Evolutionary conservation across 805 yeast genomes (phyloP), one percentile per base, ranked within the genome.

Genomic region (Starmerella scarabaei): DNA sequence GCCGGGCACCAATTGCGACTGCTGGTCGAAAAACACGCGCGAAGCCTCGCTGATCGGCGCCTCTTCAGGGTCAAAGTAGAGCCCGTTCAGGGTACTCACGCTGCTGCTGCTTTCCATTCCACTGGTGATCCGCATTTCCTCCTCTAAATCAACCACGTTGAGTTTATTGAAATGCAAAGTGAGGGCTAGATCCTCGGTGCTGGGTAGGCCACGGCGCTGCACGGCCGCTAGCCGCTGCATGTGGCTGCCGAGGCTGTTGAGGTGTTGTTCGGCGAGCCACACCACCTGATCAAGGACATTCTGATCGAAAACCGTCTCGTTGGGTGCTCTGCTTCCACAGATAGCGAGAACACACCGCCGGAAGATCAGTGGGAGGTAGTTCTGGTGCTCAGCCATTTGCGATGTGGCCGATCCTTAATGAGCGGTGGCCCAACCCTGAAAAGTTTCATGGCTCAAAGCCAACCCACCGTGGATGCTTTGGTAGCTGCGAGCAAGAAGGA

Each of bases 1-100:
- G 27, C 77, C 61, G 41, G 77, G 85, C 12, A 78, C 71, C 20
- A 81, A 64, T 36, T 68, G 63, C 14, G 19, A 18, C 7, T 71
- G 71, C 30, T 70, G 64, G 45, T 67, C 67, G 53, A 75, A 75
- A 36, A 74, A 73, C 36, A 66, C 67, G n/a, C 65, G 57, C 8
- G 74, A 66, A n/a, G 64, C 67, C 17, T 60, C 61, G 17, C 58
- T 57, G 18, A 63, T 56, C 3, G 61, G 59, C 30, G 61, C 60
- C 16, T 52, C 48, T 21, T 49, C 53, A 26, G 53, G 49, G 34
- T 55, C 55, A 33, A 59, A 41, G 33, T 45, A 32, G 17, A 58
- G 49, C 14, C 41, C 37, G 47, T 55, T 51, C 37, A 58, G 47
- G 26, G 47, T 45, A 8, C 47, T 51, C 18, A 53, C 52, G 30